A percentile compares a stretch with the other conserved stretches of the same genome.
Conservation (phyloP, 805 yeast species). For the Kluyveromyces lactis region DNA sequence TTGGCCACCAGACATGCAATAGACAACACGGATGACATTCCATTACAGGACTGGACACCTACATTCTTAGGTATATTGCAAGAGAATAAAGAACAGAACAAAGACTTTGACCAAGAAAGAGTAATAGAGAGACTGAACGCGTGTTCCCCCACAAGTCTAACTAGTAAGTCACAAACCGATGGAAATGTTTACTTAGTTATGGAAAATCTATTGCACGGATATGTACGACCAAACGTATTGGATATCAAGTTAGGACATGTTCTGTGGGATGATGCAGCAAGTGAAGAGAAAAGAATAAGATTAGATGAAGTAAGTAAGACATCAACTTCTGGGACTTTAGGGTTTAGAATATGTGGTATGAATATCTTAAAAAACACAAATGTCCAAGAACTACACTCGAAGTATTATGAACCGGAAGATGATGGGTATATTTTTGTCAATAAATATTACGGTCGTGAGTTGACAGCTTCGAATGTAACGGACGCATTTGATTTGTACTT, state of each 20-base stretch:
- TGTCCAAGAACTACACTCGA: constrained; percentile 13
- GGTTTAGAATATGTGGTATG: constrained; percentile 86
- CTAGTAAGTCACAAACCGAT: not conserved
- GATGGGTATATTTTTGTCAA: constrained; percentile 45
- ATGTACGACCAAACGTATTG: constrained; percentile 56
- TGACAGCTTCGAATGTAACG: constrained; percentile 36
- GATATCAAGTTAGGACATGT: constrained; percentile 77
- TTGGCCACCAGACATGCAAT: constrained; percentile 11
- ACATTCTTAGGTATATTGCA: constrained; percentile 22
- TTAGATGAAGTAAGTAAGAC: constrained; percentile 51
- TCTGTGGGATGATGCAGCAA: constrained; percentile 55
- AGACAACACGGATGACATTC: constrained; percentile 18
- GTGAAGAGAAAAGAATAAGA: constrained; percentile 52
- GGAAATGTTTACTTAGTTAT: constrained; percentile 45
- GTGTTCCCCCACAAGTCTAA: not conserved
- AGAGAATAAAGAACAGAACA: constrained; percentile 13
- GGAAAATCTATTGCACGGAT: constrained; percentile 60
- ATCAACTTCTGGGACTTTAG: constrained; percentile 77
- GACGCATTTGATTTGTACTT: constrained; percentile 42
- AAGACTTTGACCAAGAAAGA: not conserved
- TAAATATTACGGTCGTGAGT: constrained; percentile 62
- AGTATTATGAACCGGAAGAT: constrained; percentile 15
- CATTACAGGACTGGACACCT: constrained; percentile 24
- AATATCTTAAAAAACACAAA: constrained; percentile 33
- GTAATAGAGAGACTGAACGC: not conserved